Evolutionary conservation across 2,329 filamentous ascomycete genomes (phyloP).

Genomic region (Thielaviopsis euricoi): DNA sequence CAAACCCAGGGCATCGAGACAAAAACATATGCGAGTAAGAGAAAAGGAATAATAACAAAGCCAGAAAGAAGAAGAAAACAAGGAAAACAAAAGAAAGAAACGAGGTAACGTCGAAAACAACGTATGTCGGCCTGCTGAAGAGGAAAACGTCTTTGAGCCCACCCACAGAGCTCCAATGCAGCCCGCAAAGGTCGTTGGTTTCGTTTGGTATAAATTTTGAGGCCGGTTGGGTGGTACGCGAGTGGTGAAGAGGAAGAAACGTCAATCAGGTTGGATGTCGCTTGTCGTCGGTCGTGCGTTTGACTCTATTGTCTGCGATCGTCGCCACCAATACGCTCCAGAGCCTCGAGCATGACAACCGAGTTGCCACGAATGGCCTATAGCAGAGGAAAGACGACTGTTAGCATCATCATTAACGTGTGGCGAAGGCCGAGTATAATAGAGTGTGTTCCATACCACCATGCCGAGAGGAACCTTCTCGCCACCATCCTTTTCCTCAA

Average conservation of each 20-base stretch:
- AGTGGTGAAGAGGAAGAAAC: not conserved
- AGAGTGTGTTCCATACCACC: constrained; percentile 46
- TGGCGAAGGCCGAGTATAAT: not conserved
- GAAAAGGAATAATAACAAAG: not conserved
- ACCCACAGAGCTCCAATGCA: too few relatives aligned
- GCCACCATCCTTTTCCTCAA: constrained; percentile 83
- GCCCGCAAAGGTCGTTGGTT: not conserved
- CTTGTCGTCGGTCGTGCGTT: not conserved
- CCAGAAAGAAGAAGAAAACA: constrained; percentile 1
- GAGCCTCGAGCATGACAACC: constrained; percentile 89
- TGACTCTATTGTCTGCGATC: constrained; percentile 27
- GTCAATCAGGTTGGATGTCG: not conserved
- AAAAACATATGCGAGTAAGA: not conserved
- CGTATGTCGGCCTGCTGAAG: too few relatives aligned
- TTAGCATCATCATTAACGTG: constrained; percentile 17
- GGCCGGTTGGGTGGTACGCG: not conserved
- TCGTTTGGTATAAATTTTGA: not conserved
- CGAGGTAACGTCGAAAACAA: not conserved
- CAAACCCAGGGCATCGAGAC: not conserved
- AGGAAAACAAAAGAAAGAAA: not conserved
- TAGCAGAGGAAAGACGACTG: not conserved
- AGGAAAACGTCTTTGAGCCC: too few relatives aligned
- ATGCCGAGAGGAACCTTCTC: constrained; percentile 85
- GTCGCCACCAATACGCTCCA: constrained; percentile 50
- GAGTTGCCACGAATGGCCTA: constrained; percentile 94